phyloP scores from a whole-genome alignment of 306 rosid species.

The Styphnolobium japonicum region DNA sequence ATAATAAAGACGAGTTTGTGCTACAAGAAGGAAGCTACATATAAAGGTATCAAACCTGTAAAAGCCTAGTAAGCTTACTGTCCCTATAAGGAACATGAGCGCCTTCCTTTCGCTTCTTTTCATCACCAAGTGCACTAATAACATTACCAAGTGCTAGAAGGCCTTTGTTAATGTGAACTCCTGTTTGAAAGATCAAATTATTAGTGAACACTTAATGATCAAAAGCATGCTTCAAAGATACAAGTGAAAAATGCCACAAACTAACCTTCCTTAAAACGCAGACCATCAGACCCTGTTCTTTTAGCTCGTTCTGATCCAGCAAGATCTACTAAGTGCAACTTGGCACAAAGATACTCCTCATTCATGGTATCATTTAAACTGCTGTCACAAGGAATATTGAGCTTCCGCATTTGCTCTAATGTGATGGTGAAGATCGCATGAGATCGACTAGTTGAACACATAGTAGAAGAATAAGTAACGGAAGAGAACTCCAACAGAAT shows the following conservation, averaged over 20 bases:
- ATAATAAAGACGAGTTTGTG: conserved; percentile 18
- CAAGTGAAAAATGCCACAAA: conserved; percentile 4
- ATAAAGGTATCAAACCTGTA: conserved; percentile 67
- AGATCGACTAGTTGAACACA: conserved; percentile 70
- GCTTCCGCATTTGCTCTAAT: conserved; percentile 92
- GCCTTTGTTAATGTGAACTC: conserved; percentile 96
- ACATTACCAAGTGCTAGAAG: conserved; percentile 99
- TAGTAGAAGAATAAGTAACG: conserved; percentile 30
- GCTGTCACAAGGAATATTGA: conserved; percentile 46
- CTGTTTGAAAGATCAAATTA: conserved; percentile 48
- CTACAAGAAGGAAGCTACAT: conserved; percentile 6
- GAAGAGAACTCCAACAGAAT: conserved; percentile 14
- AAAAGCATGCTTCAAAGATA: neutral
- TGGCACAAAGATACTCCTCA: conserved; percentile 92
- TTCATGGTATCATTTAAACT: conserved; percentile 52
- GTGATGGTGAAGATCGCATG: conserved; percentile 99
- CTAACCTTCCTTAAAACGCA: conserved; percentile 97
- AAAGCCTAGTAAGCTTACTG: conserved; percentile 96
- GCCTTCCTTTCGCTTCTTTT: conserved; percentile 97
- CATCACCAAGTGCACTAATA: conserved; percentile 99
- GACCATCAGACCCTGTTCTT: conserved; percentile 98
- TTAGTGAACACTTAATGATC: conserved; percentile 17
- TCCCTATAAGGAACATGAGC: conserved; percentile 97
- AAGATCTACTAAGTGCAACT: conserved; percentile 96
- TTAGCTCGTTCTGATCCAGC: conserved; percentile 99